These are phyloP conservation scores for Magnaporthiopsis rhizophila DNA, from an alignment of 2,329 filamentous ascomycete genomes.

Conservation along the genomic window DNA sequence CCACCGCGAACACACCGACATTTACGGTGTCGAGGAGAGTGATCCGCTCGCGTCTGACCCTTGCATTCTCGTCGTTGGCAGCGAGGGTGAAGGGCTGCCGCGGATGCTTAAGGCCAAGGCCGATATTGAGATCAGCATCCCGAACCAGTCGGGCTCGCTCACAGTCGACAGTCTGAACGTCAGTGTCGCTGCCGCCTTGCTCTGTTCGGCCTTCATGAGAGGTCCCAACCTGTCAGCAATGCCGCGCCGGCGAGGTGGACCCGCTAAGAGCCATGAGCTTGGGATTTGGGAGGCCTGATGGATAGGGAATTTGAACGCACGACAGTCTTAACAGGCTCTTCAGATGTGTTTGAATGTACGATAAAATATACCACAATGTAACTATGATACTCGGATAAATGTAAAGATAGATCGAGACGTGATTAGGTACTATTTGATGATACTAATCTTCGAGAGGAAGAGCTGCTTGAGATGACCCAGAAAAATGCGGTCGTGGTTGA, in stretches of 20 bases:
- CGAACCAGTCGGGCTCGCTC: constrained; percentile 38
- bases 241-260: background rate
- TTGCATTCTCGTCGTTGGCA: constrained; percentile 74
- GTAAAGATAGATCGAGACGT: background rate
- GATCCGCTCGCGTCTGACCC: constrained; percentile 53
- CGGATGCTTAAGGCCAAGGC: constrained; percentile 55
- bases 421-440: background rate
- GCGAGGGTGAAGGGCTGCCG: constrained; percentile 69
- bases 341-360: background rate
- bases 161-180: constrained; percentile 89
- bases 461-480: too few relatives aligned
- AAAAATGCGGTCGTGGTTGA: too few relatives aligned
- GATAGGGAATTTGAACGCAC: constrained; percentile 9
- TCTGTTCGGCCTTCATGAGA: constrained; percentile 62
- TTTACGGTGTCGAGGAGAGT: constrained; percentile 37
- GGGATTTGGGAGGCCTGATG: constrained; percentile 14
- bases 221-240: constrained; percentile 19
- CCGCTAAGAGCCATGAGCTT: constrained; percentile 3
- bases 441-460: too few relatives aligned
- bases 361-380: background rate
- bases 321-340: background rate
- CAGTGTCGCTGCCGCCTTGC: constrained; percentile 72
- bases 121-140: constrained; percentile 60
- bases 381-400: background rate
- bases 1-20: constrained; percentile 36